These are phyloP conservation scores for Closterium sp. DNA, from an alignment of 139 green algal species.

Conservation along the genomic window DNA sequence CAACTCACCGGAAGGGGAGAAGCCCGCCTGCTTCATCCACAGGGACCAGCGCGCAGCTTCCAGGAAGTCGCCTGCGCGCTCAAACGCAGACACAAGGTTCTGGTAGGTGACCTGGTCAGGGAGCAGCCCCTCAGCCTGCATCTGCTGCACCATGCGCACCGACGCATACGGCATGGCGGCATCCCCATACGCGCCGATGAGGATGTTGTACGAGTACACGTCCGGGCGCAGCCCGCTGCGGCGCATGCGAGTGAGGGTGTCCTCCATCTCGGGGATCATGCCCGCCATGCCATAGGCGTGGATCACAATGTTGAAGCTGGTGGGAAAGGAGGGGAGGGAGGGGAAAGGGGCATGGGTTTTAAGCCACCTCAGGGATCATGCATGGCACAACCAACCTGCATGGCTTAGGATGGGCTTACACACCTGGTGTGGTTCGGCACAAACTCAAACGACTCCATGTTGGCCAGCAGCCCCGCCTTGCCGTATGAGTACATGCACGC, in stretches of 20 bases:
- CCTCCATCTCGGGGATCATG: neutral
- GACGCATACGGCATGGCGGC: neutral
- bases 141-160: slow-evolving; percentile 7
- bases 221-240: neutral
- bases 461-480: neutral
- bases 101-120: slow-evolving; percentile 2
- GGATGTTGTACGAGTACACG: slow-evolving; percentile 27
- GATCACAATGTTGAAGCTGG: slow-evolving; percentile 16
- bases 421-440: neutral
- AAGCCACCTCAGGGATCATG: neutral
- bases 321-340: neutral
- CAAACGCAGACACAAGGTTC: neutral
- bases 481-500: neutral
- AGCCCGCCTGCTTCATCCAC: slow-evolving; percentile 19
- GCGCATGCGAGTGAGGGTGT: neutral
- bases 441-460: neutral
- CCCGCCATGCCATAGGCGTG: neutral
- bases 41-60: slow-evolving; percentile 16
- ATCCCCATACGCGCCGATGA: slow-evolving; percentile 21
- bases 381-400: too few relatives aligned
- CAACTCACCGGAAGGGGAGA: neutral
- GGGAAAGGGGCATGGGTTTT: neutral
- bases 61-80: neutral
- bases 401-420: too few relatives aligned
- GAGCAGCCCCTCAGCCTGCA: neutral